Evolutionary conservation across 208 protist genomes (phyloP).

Genomic region (Acanthamoeba triangularis): DNA sequence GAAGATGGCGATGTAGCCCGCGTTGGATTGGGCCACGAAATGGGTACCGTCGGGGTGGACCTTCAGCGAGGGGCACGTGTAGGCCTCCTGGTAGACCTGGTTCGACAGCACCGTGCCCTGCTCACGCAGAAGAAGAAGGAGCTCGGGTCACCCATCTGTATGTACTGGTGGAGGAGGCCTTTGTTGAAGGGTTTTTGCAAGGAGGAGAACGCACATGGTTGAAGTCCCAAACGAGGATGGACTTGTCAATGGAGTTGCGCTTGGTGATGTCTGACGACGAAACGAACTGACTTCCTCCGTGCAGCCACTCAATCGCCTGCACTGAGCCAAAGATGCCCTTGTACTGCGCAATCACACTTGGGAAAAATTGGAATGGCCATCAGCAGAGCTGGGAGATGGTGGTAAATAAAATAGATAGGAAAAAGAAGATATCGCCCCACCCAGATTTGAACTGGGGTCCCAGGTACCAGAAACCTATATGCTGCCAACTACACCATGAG

Average conservation of each 20-base stretch:
- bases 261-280: conserved; percentile 45
- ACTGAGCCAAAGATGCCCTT: conserved; percentile 22
- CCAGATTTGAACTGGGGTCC: conserved; percentile 42
- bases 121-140: not conserved
- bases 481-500: conserved; percentile 42
- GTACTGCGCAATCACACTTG: conserved; percentile 41
- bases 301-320: conserved; percentile 20
- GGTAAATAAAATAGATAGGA: too few relatives aligned
- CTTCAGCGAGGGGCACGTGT: conserved; percentile 20
- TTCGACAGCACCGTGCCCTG: conserved; percentile 56
- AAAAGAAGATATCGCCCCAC: conserved; percentile 29
- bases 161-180: not conserved
- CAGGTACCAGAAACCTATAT: conserved; percentile 17
- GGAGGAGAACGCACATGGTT: not conserved
- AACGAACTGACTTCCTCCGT: conserved; percentile 35
- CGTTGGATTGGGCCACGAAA: conserved; percentile 66
- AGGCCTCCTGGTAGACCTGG: conserved; percentile 63
- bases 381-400: too few relatives aligned
- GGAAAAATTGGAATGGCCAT: too few relatives aligned
- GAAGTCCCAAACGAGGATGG: conserved; percentile 73
- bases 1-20: conserved; percentile 62
- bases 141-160: too few relatives aligned
- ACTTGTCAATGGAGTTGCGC: conserved; percentile 59
- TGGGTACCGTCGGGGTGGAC: conserved; percentile 3
- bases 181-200: too few relatives aligned